Conservation (phyloP, 2,329 filamentous ascomycete genomes). For the Phoma sp. region DNA sequence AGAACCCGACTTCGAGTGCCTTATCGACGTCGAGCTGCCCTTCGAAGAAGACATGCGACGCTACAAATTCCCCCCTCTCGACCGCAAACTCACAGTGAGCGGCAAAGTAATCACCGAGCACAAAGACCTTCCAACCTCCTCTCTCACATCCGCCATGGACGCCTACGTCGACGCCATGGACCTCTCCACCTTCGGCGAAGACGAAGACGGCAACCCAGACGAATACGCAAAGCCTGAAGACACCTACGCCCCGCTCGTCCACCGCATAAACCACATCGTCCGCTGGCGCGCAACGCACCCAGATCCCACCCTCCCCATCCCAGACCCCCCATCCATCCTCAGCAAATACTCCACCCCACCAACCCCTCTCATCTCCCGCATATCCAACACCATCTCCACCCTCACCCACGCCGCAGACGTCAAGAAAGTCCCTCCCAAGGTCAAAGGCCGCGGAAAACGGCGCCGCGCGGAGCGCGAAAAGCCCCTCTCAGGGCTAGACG, state of each 20-base stretch:
- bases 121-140: slow-evolving; percentile 77
- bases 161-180: slow-evolving; percentile 95
- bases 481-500: slow-evolving; percentile 87
- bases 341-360: slow-evolving; percentile 77
- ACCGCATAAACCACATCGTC: slow-evolving; percentile 86
- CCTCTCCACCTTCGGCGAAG: slow-evolving; percentile 70
- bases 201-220: slow-evolving; percentile 69
- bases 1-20: slow-evolving; percentile 78
- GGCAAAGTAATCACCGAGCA: slow-evolving; percentile 82
- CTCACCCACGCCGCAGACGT: slow-evolving; percentile 76
- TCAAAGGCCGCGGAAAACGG: slow-evolving; percentile 70
- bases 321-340: slow-evolving; percentile 53
- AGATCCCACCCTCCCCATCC: slow-evolving; percentile 67
- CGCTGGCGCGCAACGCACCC: slow-evolving; percentile 80
- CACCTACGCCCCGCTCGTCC: slow-evolving; percentile 82
- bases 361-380: slow-evolving; percentile 65
- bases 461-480: slow-evolving; percentile 70
- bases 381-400: slow-evolving; percentile 63
- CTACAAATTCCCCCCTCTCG: slow-evolving; percentile 91
- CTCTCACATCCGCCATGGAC: slow-evolving; percentile 81
- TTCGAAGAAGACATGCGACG: slow-evolving; percentile 90
- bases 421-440: slow-evolving; percentile 81
- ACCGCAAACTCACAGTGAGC: slow-evolving; percentile 84
- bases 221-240: slow-evolving; percentile 83
- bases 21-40: slow-evolving; percentile 88